Evolutionary conservation across 2,329 filamentous ascomycete genomes (phyloP), one percentile per base, ranked within the genome.

Genomic region (Ophioceras dolichostomum): DNA sequence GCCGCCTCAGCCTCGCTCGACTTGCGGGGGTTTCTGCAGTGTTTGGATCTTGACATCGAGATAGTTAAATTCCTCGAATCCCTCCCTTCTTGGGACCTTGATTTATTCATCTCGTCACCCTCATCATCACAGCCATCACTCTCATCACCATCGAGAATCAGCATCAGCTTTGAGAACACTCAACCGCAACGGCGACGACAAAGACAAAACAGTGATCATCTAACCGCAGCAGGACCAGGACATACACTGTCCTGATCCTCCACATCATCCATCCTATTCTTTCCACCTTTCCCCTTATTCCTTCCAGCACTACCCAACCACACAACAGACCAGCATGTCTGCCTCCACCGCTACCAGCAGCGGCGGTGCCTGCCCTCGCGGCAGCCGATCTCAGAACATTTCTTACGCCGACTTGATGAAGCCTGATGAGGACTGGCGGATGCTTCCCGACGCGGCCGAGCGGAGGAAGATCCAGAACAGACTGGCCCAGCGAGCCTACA

Each of bases 391-490:
- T 6, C 36, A 37, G 22, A 22, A 17, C 20, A 32, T 32, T 29
- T 37, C 36, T 13, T 37, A 37, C 22, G 36, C 36, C 28, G 36
- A 37, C 26, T 28, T 37, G 18, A 37, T 37, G 36, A 37, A 37
- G 36, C 36, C 36, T 16, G 36, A 37, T 24, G 36, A 37, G 36
- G 36, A 37, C 29, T 37, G 36, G 36, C 36, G 36, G 12, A 28
- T 37, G 19, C 36, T 37, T 20, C 36, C 36, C 14, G 36, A 37
- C 18, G 36, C 36, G 17, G 36, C 36, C 12, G 36, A 37, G 28
- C 36, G 36, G 3, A 30, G 36, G 29, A 37, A 31, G 36, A 37
- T 37, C 29, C 36, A 37, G 36, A 37, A 37, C 36, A 37, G 36
- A 29, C 36, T 37, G 20, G 36, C 36, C 29, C 36, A 37, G 22